Evolutionary conservation across 805 yeast genomes (phyloP).

Genomic region (Suhomyces pyralidae): DNA sequence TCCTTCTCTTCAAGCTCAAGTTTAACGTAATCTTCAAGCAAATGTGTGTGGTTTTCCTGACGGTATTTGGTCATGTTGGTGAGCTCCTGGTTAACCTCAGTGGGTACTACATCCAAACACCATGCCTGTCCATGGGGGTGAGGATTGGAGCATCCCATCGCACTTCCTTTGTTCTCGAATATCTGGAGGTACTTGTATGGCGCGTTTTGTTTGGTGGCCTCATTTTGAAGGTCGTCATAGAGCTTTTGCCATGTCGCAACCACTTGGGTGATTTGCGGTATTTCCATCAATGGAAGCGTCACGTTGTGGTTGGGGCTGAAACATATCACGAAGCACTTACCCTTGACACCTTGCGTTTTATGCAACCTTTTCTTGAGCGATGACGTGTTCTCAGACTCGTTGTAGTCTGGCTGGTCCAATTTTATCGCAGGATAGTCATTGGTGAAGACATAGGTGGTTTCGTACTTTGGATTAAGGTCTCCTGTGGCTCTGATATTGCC

Average conservation of each 20-base stretch:
- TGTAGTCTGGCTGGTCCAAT: constrained; percentile 50
- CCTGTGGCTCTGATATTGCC: constrained; percentile 67
- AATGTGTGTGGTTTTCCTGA: constrained; percentile 39
- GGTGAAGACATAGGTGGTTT: constrained; percentile 55
- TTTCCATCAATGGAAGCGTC: constrained; percentile 60
- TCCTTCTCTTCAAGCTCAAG: constrained; percentile 49
- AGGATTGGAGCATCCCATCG: constrained; percentile 81
- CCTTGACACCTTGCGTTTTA: constrained; percentile 57
- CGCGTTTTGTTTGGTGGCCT: constrained; percentile 32
- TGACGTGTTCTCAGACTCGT: constrained; percentile 13
- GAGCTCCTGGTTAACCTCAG: constrained; percentile 61
- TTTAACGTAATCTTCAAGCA: constrained; percentile 61
- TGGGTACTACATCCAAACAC: constrained; percentile 64
- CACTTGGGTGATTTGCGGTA: constrained; percentile 43
- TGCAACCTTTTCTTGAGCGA: constrained; percentile 43
- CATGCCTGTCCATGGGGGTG: constrained; percentile 86
- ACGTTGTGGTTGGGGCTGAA: constrained; percentile 68
- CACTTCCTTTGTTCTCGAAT: constrained; percentile 74
- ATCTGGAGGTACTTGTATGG: constrained; percentile 64
- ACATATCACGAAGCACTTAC: constrained; percentile 69
- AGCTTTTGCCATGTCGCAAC: constrained; percentile 59
- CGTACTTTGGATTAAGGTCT: constrained; percentile 54
- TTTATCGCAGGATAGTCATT: constrained; percentile 74
- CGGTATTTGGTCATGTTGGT: constrained; percentile 48
- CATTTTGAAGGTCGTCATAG: constrained; percentile 42